Evolutionary conservation across 2,329 filamentous ascomycete species (phyloP), one percentile per base, ranked within the genome.

Genomic region (Cladosporium sp.): DNA sequence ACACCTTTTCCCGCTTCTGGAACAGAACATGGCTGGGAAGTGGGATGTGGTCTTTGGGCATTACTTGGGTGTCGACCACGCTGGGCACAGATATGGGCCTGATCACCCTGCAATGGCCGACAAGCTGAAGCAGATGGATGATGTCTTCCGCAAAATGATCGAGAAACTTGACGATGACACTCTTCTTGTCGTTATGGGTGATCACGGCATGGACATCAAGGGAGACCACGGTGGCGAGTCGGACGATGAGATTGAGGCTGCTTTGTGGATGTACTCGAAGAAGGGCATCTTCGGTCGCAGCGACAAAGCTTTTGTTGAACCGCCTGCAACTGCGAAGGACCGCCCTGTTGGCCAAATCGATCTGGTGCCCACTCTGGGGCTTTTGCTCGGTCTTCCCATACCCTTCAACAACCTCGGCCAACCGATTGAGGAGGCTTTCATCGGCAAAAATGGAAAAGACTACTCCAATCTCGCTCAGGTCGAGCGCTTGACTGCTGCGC

Each of bases 141-240:
- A 67, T 1, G 85, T 96, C 24, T 77, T 97, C 52, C 80, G 83
- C 38, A 78, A 85, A 20, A 76, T 97, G 48, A 83, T 88, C 3
- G 75, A 80, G 1, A 74, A 74, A 3, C 74, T 99, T 15, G 92
- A 96, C 60, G 86, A 96, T 47, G 75, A 89, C 50, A 99, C 93
- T 0, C 74, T 99, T 18, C 74, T 99, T 30, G 83, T 99, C 17
- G 88, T 99, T 12, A 95, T 99, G 89, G 93, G 93, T n/a, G 93
- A 99, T 66, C 93, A 99, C 65, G 93, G 93, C 9, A 99, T 99
- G 93, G 93, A 99, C 68, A 76, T 81, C 54, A 97, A 99, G 72
- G 93, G 93, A 15, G 93, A 99, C 59, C 93, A 99, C 64, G 93
- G 93, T n/a, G 93, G 93, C 49, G 93, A 99, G 73, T 96, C 92